Evolutionary conservation across 257 asterid species (phyloP), one percentile per base, ranked within the genome.

Genomic region (Nicotiana obtusifolia): DNA sequence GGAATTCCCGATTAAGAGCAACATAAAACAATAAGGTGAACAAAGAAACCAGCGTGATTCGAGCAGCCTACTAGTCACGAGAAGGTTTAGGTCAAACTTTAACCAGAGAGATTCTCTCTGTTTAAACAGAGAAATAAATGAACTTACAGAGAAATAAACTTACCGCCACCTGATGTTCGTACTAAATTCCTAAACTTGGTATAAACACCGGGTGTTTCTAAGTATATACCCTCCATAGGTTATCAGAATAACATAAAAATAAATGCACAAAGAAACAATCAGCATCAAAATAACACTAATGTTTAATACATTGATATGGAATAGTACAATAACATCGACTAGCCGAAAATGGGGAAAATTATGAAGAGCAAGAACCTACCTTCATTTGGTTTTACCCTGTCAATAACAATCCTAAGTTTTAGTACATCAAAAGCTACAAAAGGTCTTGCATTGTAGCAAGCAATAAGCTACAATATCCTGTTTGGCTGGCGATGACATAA

Each of bases 401-500:
- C 79, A 73, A 49, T 47, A 57, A 47, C 61, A 49, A 73, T 14
- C 79, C 62, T 15, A 24, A 4, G 24, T 15, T 24, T 10, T 47
- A 49, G 24, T 75, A 47, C 79, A 75, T 49, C 49, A 24, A 71
- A 75, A 73, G 62, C 79, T 47, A 49, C 79, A 75, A 71, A 44
- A 16, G 30, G 62, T 49, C 41, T 73, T 2, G 20, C 24, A 24
- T 47, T 5, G 61, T 24, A 14, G 62, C 62, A 73, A 73, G 26
- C 79, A 14, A 73, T 24, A 73, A 24, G 79, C 62, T 75, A 75
- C 79, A 75, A 49, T 35, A 75, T 8, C 62, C 62, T 57, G 41
- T 24, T 24, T 10, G 62, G 37, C 24, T 75, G 30, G 62, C 15
- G 22, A 71, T 49, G 62, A 47, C 44, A 47, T 75, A 49, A 22